Base-by-base conservation (phyloP, 257 asterid genomes). In the Vinca minor region DNA sequence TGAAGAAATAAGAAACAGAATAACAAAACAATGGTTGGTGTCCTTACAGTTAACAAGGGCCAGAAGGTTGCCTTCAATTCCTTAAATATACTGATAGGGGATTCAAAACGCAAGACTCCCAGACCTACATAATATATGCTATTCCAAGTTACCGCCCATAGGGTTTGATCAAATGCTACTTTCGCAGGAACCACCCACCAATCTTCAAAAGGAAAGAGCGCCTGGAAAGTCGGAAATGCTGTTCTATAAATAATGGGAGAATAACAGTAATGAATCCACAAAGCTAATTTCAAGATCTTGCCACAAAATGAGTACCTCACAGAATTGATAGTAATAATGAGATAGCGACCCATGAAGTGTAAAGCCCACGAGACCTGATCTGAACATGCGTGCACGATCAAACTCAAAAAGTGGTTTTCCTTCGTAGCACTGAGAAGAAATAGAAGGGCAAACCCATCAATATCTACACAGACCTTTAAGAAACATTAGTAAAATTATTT, bases 131-230 rank as follows among this genome's bases (percentile, higher is more conserved):
- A 89, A 69, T 89, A 89, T 59, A 89, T 85, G 85, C 92, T 87
- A 78, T 87, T 89, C 97, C 97, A 89, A 70, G 83, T 28, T 12
- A 85, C 95, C 56, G 96, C 64, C 96, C 96, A 87, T 29, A 75
- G 71, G 35, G 96, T 87, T 74, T 87, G 96, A 76, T 89, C 96
- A 60, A 87, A 83, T 10, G 72, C 76, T 41, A 89, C 96, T 77
- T 89, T 89, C 7, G 68, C 88, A n/a, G 96, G 95, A 77, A 89
- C 94, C 67, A 89, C 95, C 94, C 96, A 89, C 96, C 96, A 89
- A 69, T 80, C 94, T 7, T 89, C 69, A 54, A 74, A 83, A 59
- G 96, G 96, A 71, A 89, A 85, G 54, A 89, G 81, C 65, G 87
- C 91, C 96, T 89, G 81, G 44, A 53, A 70, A 25, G n/a, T 28